Base-by-base conservation (phyloP, 441 rosid species). In the Erysimum pusillum region DNA sequence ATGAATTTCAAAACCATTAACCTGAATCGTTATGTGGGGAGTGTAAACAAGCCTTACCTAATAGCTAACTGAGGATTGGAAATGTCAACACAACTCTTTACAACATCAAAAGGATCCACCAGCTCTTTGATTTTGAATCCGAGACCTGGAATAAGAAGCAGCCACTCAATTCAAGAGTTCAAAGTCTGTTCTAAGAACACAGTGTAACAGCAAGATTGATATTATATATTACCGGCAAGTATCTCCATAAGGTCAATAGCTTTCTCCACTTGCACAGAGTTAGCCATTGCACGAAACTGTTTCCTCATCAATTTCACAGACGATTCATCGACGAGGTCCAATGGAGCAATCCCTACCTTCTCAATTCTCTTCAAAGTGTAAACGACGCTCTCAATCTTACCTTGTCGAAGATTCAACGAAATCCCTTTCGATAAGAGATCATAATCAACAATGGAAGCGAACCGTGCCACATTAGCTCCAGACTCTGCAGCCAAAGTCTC, bases 161-260 rank as follows among this genome's bases (percentile, higher is more conserved):
- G 67, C 66, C 36, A 9, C 42, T 74, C 56, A 70, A 44, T 25
- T 42, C 73, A 71, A 58, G 17, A 74, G 41, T 78, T 54, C 71
- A 68, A 62, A 62, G 4, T 12, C 38, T 25, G 38, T 20, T 59
- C 1, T 38, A 48, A 53, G 0, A 67, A 10, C 65, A 57, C 15
- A 72, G 31, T 67, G 63, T 73, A 17, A 54, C 32, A 52, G 13
- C 60, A 22, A 28, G 17, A 36, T 3, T 52, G 53, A 48, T 69
- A 58, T 31, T 52, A 31, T n/a, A 56, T n/a, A 56, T 76, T 76
- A 95, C 99, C 96, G 2, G 88, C 86, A 60, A 93, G 90, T 80
- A 79, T 76, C 88, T 93, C 99, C 90, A 89, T 77, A 59, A 90
- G 80, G 32, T 82, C 85, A 73, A 91, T 81, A 73, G 87, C 73